phyloP scores from a whole-genome alignment of 768 basidiomycete species.

The Amanita pseudoporphyria region DNA sequence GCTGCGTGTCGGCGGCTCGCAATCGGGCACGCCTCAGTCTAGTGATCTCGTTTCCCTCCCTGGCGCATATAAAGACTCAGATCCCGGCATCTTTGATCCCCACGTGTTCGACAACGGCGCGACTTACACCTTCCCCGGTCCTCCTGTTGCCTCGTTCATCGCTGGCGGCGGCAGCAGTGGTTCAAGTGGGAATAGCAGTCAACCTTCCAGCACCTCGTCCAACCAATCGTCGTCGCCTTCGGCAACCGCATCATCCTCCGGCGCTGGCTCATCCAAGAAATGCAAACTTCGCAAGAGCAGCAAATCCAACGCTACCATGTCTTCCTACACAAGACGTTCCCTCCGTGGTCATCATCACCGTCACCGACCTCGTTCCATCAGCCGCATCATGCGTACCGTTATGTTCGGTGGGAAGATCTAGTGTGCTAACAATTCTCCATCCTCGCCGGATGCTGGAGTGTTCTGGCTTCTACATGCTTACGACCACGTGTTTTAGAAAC shows the following conservation, averaged over 20 bases:
- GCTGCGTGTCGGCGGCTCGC: constrained; percentile 44
- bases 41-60: constrained; percentile 56
- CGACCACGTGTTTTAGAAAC: neutral
- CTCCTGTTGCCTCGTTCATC: constrained; percentile 34
- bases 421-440: no score
- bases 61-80: constrained; percentile 60
- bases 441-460: no score
- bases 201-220: neutral
- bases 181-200: neutral
- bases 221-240: neutral
- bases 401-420: constrained; percentile 11
- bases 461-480: neutral
- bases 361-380: constrained; percentile 19
- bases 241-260: neutral
- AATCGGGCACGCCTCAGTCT: constrained; percentile 34
- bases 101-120: constrained; percentile 23
- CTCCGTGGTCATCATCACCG: neutral
- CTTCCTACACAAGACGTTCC: neutral
- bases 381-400: constrained; percentile 25
- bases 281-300: neutral
- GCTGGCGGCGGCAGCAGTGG: constrained; percentile 9
- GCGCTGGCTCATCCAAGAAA: neutral
- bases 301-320: neutral
- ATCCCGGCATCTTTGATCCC: constrained; percentile 48
- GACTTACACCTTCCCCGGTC: constrained; percentile 42